Evolutionary conservation across 495 filamentous ascomycete genomes (phyloP).

Genomic region (Amphirosellinia nigrospora): DNA sequence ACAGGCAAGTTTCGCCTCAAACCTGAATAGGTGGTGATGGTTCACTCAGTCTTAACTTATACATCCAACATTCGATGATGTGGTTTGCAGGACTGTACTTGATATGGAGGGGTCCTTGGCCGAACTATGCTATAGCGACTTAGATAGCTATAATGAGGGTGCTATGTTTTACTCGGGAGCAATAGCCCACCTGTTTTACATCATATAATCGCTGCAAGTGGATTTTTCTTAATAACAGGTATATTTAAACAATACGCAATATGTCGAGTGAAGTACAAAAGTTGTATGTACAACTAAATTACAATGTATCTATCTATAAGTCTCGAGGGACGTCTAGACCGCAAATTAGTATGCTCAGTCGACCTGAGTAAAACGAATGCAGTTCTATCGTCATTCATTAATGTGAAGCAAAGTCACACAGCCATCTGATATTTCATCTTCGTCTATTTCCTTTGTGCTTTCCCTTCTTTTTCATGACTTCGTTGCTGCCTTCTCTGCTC

Average conservation of each 20-base stretch:
- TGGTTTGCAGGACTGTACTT: not conserved
- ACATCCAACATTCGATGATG: not conserved
- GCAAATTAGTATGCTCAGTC: slow-evolving; percentile 12
- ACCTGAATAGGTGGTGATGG: not conserved
- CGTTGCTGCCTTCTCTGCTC: slow-evolving; percentile 53
- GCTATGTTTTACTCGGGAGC: not conserved
- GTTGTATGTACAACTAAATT: slow-evolving; percentile 20
- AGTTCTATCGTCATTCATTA: slow-evolving; percentile 20
- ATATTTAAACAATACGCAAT: not conserved
- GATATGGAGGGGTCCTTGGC: not conserved
- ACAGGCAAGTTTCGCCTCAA: not conserved
- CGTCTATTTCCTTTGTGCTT: slow-evolving; percentile 21
- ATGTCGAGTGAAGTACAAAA: slow-evolving; percentile 12
- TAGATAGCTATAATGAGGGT: not conserved
- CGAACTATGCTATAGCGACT: not conserved
- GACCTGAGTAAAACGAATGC: slow-evolving; percentile 5
- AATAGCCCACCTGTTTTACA: not conserved
- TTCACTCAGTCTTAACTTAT: not conserved
- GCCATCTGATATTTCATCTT: slow-evolving; percentile 17
- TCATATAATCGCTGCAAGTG: not conserved
- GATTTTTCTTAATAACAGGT: slow-evolving; percentile 2
- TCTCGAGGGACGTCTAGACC: not conserved
- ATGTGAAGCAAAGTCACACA: slow-evolving; percentile 13
- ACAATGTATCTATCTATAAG: slow-evolving; percentile 11
- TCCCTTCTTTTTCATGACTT: slow-evolving; percentile 27